Evolutionary conservation across 768 basidiomycete species (phyloP).

Genomic region (Tulasnella sp.): DNA sequence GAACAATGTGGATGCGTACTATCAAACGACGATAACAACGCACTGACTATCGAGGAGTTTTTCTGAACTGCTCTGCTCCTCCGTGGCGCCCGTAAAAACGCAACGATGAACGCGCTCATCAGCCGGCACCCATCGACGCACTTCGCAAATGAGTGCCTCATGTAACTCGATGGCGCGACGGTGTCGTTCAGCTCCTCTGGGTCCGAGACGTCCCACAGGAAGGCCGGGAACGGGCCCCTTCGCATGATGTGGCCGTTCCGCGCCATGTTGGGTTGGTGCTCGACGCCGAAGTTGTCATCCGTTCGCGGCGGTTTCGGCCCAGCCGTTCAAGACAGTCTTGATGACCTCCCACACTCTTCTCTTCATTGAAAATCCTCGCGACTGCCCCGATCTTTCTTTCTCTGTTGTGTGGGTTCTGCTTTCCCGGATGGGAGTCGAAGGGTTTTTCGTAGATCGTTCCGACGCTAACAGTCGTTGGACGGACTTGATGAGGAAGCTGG

Average conservation of each 20-base stretch:
- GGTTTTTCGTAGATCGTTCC: slow-evolving; percentile 55
- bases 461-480: slow-evolving; percentile 81
- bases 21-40: too few species aligned
- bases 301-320: background rate
- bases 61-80: background rate
- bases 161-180: background rate
- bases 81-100: slow-evolving; percentile 4
- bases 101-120: slow-evolving; percentile 4
- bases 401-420: slow-evolving; percentile 41
- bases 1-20: too few species aligned
- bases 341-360: slow-evolving; percentile 67
- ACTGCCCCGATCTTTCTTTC: slow-evolving; percentile 61
- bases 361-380: slow-evolving; percentile 67
- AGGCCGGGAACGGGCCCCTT: slow-evolving; percentile 7
- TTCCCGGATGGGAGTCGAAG: slow-evolving; percentile 54
- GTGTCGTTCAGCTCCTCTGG: background rate
- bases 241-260: slow-evolving; percentile 15
- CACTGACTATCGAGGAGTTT: background rate
- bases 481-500: slow-evolving; percentile 92
- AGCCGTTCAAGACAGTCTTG: slow-evolving; percentile 45
- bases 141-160: background rate
- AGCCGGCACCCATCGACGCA: slow-evolving; percentile 8
- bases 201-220: background rate
- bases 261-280: background rate
- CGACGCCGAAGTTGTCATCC: too few species aligned